These are phyloP conservation scores for Pestalotiopsis sp. DNA, from an alignment of 2,329 filamentous ascomycete species.

Conservation along the genomic window DNA sequence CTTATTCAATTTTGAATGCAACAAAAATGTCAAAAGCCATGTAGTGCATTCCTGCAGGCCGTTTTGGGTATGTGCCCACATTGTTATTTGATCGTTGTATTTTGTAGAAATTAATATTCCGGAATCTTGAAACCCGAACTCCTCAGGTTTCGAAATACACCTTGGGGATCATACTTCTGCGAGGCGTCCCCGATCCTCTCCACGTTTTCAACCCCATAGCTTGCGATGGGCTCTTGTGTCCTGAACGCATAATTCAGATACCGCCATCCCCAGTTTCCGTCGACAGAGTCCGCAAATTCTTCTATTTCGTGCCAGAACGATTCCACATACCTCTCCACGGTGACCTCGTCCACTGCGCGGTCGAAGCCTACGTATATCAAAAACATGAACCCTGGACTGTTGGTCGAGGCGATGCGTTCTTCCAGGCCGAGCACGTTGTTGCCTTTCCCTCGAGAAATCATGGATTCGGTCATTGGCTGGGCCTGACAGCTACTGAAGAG, in stretches of 20 bases:
- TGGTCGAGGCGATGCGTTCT: slow-evolving; percentile 29
- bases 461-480: slow-evolving; percentile 40
- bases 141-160: slow-evolving; percentile 38
- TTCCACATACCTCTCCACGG: slow-evolving; percentile 31
- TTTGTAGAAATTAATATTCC: not conserved
- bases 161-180: slow-evolving; percentile 37
- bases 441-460: slow-evolving; percentile 36
- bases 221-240: slow-evolving; percentile 31
- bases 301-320: slow-evolving; percentile 30
- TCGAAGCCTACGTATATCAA: slow-evolving; percentile 33
- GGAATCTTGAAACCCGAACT: slow-evolving; percentile 40
- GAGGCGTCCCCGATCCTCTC: slow-evolving; percentile 30
- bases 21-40: not conserved
- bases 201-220: slow-evolving; percentile 37
- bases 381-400: slow-evolving; percentile 27
- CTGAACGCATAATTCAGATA: slow-evolving; percentile 41
- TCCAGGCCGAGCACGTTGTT: slow-evolving; percentile 41
- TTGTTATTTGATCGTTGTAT: not conserved
- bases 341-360: slow-evolving; percentile 26
- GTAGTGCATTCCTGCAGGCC: not conserved
- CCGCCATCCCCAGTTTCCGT: slow-evolving; percentile 30
- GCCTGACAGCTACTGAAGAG: slow-evolving; percentile 34
- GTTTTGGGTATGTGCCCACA: not conserved
- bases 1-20: too few species aligned
- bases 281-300: slow-evolving; percentile 16